phyloP scores from a whole-genome alignment of 345 rosid species.

The Linum lewisii region DNA sequence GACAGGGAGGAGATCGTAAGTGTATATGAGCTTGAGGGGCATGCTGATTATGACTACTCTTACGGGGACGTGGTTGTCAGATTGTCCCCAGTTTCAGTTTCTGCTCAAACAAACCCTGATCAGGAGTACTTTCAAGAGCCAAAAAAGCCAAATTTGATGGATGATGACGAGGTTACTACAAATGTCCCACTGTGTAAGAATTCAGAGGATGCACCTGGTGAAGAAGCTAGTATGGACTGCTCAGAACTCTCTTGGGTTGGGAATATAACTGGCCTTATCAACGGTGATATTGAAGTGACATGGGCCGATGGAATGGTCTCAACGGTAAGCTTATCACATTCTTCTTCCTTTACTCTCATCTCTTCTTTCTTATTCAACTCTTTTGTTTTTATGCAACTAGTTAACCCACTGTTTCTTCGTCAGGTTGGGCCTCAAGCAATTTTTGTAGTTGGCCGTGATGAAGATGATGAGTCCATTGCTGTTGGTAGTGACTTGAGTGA shows the following conservation, averaged over 20 bases:
- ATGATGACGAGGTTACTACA: conserved; percentile 23
- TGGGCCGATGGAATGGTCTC: conserved; percentile 99
- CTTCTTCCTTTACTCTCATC: neutral
- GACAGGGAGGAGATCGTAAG: conserved; percentile 83
- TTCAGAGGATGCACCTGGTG: conserved; percentile 24
- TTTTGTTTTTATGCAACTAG: conserved; percentile 12
- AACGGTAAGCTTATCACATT: conserved; percentile 34
- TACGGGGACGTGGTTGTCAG: conserved; percentile 91
- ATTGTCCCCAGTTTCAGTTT: conserved; percentile 48
- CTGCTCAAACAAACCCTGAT: conserved; percentile 27
- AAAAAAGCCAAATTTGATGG: conserved; percentile 24
- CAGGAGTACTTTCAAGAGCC: conserved; percentile 27
- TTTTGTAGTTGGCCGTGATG: conserved; percentile 92
- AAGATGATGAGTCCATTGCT: conserved; percentile 73
- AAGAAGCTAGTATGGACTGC: conserved; percentile 27
- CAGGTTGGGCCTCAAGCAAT: conserved; percentile 99
- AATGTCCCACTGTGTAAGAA: conserved; percentile 26
- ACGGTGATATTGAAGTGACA: conserved; percentile 95
- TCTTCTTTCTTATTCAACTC: neutral
- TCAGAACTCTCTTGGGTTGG: conserved; percentile 94
- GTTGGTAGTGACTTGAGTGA: conserved; percentile 81
- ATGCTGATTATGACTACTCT: conserved; percentile 95
- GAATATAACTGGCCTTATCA: conserved; percentile 76
- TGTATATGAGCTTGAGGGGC: conserved; percentile 88
- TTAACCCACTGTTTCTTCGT: conserved; percentile 14